Evolutionary conservation across 345 rosid genomes (phyloP), one percentile per base, ranked within the genome.

Genomic region (Melastoma malabathricum): DNA sequence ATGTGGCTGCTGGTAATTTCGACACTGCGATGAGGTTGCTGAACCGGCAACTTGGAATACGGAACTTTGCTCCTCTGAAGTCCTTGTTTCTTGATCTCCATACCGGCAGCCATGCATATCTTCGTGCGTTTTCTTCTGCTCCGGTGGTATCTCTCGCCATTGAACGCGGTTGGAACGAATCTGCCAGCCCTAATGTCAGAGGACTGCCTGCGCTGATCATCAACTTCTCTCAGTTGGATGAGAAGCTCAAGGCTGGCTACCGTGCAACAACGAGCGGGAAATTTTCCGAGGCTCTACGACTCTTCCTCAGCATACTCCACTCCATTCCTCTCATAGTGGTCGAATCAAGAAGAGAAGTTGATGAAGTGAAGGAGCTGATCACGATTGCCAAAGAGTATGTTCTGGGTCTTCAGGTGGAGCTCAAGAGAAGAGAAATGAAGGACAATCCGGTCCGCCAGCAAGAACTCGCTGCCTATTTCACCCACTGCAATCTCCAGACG

Each of bases 401-500:
- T 44, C 72, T 84, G 22, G 96, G 85, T 41, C 74, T 87, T 55
- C 67, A 84, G 57, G 80, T 86, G 85, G 96, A 86, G 65, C 82
- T 86, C 22, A 78, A 74, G 61, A 77, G 96, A 60, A 86, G 87
- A 65, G 98, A 86, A 46, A 44, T 71, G 43, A 84, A 56, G 78
- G 94, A 74, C 54, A 60, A 92, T 52, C 83, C 82, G 0, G 63
- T 71, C 1, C 81, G 93, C 49, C 96, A 86, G 63, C 94, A 82
- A 72, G 96, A 87, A 77, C 96, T 92, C 15, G 98, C 98, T 14
- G 96, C 98, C 44, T 92, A 92, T 67, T 87, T 87, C 80, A 92
- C 98, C 56, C 94, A 92, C 67, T 82, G 92, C 66, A 80, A 75
- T 64, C 93, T 92, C 70, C 98, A 86, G 62, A 41, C 59, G 51